Conservation (phyloP, 208 protist species). For the Leptomonas pyrrhocoris region DNA sequence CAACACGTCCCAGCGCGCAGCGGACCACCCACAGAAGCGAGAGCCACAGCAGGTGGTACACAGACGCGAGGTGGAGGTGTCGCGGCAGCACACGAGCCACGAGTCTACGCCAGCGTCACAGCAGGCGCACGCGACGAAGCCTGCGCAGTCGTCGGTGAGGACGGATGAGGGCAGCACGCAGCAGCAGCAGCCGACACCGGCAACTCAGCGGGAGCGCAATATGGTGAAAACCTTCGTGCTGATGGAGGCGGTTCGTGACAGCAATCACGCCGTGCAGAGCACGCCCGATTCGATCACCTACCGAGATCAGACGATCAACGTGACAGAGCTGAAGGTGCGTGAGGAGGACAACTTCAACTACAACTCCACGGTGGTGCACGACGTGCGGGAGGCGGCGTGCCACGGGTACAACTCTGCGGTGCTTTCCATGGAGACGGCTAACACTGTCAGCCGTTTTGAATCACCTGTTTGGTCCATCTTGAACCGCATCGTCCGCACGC, state of each 20-base stretch:
- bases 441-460: slow-evolving; percentile 52
- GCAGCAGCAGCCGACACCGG: slow-evolving; percentile 4
- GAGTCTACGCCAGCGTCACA: slow-evolving; percentile 3
- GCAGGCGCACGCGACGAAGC: neutral
- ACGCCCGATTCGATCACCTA: slow-evolving; percentile 47
- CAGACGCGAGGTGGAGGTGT: neutral
- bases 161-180: neutral
- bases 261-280: slow-evolving; percentile 42
- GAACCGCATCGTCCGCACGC: slow-evolving; percentile 58
- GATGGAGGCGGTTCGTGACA: slow-evolving; percentile 47
- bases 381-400: slow-evolving; percentile 57
- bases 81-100: slow-evolving; percentile 1
- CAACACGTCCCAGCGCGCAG: neutral
- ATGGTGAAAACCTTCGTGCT: slow-evolving; percentile 69
- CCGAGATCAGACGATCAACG: slow-evolving; percentile 27
- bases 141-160: slow-evolving; percentile 9
- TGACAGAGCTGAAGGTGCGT: slow-evolving; percentile 64
- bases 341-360: slow-evolving; percentile 58
- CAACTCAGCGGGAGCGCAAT: slow-evolving; percentile 32
- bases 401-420: slow-evolving; percentile 69
- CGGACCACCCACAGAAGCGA: neutral
- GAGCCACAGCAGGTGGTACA: neutral
- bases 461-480: slow-evolving; percentile 77
- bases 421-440: slow-evolving; percentile 65
- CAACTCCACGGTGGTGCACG: slow-evolving; percentile 59